Base-by-base conservation (phyloP, 345 rosid genomes). In the Laguncularia racemosa region DNA sequence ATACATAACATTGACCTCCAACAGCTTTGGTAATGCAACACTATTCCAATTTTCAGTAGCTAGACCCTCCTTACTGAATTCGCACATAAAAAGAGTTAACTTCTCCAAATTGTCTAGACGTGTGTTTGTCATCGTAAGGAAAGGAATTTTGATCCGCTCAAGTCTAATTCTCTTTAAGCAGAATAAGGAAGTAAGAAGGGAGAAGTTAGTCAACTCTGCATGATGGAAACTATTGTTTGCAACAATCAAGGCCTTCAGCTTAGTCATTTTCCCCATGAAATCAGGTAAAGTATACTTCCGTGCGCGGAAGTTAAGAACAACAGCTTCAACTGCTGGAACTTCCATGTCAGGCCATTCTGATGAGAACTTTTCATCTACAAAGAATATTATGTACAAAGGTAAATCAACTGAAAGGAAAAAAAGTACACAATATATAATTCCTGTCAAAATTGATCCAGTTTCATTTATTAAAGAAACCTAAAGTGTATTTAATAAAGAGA, bases 141-240 rank as follows among this genome's bases (percentile, higher is more conserved):
- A 23, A 43, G 82, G 70, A 26, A 80, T 3, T 6, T 61, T 70
- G 19, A 64, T 61, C 14, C 67, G 71, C 55, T 84, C 87, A 33
- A 84, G 13, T 61, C 90, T 77, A 28, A 85, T 74, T 62, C 90
- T 75, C 71, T 63, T 83, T 46, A 83, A 72, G 59, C 66, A 65
- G 55, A 77, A 58, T 46, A 78, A 48, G 49, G 71, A 63, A 46
- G 45, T 60, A 16, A 84, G 52, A 18, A 72, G 53, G 8, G 16
- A 59, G 21, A 79, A 76, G 4, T 81, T 79, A n/a, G 46, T 54
- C 26, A 84, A 12, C 61, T 65, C 73, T 0, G 81, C 54, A 0
- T 75, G 67, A 20, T 11, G 63, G 64, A 59, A 51, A 59, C 84
- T 72, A 7, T 60, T 46, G 51, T 77, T 78, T 47, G 67, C 65